phyloP scores from a whole-genome alignment of 139 green algal species.

The Chlamydomonas asymmetrica region DNA sequence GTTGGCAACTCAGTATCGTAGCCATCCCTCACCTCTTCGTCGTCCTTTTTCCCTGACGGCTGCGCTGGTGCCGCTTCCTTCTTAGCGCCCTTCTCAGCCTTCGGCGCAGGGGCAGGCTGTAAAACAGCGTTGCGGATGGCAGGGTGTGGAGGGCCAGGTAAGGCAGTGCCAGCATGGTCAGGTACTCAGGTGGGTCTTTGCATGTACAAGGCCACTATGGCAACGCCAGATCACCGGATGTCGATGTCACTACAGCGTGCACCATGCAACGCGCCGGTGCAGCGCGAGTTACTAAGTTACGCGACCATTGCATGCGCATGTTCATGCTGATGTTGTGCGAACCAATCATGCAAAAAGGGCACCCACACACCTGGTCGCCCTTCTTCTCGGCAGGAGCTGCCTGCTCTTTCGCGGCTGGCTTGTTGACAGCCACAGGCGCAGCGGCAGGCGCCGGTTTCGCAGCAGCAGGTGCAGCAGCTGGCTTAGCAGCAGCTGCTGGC shows the following conservation, averaged over 20 bases:
- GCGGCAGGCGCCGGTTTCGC: constrained; percentile 11
- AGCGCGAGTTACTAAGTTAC: too few relatives aligned
- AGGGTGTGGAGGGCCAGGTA: not conserved
- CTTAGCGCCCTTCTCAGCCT: constrained; percentile 22
- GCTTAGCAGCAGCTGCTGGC: constrained; percentile 12
- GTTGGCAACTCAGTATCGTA: too few relatives aligned
- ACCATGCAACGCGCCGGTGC: too few relatives aligned
- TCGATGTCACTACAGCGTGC: not conserved
- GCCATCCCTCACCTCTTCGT: constrained; percentile 20
- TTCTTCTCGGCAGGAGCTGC: constrained; percentile 12
- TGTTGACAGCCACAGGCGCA: not conserved
- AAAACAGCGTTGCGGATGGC: not conserved
- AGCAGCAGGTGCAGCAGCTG: constrained; percentile 2
- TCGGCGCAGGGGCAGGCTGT: not conserved
- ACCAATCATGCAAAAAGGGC: constrained; percentile 9
- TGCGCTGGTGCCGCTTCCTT: constrained; percentile 14
- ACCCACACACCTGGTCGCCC: constrained; percentile 2
- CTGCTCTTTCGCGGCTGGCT: not conserved
- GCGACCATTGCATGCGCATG: too few relatives aligned
- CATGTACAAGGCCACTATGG: not conserved
- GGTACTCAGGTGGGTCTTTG: constrained; percentile 27
- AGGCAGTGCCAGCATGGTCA: not conserved
- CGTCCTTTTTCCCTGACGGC: constrained; percentile 5
- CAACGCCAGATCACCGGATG: not conserved
- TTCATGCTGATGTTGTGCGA: too few relatives aligned